phyloP scores from a whole-genome alignment of 345 rosid genomes.

The Limnanthes douglasii region DNA sequence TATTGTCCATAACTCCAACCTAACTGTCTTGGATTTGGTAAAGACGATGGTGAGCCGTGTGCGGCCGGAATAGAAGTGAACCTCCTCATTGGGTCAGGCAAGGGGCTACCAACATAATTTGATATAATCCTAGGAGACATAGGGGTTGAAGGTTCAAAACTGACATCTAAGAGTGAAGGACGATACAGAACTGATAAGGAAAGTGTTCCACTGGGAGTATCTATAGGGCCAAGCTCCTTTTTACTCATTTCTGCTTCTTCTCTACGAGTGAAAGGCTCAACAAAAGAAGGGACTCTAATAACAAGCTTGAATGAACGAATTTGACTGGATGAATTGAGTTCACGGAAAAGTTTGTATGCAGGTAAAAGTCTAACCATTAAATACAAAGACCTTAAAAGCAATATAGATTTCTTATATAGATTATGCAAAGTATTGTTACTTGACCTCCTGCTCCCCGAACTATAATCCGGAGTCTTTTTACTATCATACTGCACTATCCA shows the following conservation, averaged over 20 bases:
- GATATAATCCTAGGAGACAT: slow-evolving; percentile 72
- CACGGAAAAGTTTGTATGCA: slow-evolving; percentile 76
- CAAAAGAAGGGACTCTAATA: slow-evolving; percentile 67
- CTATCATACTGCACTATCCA: slow-evolving; percentile 84
- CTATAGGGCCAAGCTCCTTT: slow-evolving; percentile 71
- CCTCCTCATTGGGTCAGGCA: slow-evolving; percentile 75
- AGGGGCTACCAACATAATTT: slow-evolving; percentile 94
- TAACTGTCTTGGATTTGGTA: slow-evolving; percentile 67
- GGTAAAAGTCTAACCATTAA: slow-evolving; percentile 76
- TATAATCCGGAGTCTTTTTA: slow-evolving; percentile 36
- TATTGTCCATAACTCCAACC: slow-evolving; percentile 73
- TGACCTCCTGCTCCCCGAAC: slow-evolving; percentile 46
- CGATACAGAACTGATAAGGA: slow-evolving; percentile 65
- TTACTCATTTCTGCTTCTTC: slow-evolving; percentile 82
- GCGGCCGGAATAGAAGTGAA: slow-evolving; percentile 61
- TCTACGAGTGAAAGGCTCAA: slow-evolving; percentile 68
- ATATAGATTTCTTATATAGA: slow-evolving; percentile 62
- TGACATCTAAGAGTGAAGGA: slow-evolving; percentile 41
- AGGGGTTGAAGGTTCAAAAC: slow-evolving; percentile 66
- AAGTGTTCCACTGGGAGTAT: slow-evolving; percentile 70
- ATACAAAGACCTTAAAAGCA: slow-evolving; percentile 82
- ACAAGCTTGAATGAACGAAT: slow-evolving; percentile 39
- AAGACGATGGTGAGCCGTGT: slow-evolving; percentile 60
- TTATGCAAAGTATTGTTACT: slow-evolving; percentile 37
- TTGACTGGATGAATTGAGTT: slow-evolving; percentile 62